Conservation (phyloP, 202 grass and related monocot species). For the Dendrocalamus latiflorus region DNA sequence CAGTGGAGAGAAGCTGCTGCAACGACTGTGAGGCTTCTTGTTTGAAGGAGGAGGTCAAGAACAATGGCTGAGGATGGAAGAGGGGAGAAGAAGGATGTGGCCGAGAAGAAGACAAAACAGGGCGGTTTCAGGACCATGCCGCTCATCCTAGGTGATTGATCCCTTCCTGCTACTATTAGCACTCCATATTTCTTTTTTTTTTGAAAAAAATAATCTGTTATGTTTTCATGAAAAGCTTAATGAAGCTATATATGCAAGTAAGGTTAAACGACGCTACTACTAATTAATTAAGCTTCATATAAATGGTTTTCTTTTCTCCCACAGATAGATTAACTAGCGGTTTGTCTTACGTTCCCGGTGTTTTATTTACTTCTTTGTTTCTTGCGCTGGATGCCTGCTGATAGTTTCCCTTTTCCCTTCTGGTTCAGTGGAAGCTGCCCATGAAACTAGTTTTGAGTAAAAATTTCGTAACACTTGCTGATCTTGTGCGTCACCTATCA, state of each 20-base stretch:
- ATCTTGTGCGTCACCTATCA: not conserved
- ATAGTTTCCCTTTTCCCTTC: not conserved
- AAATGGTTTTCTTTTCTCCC: not conserved
- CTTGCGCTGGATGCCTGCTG: not conserved
- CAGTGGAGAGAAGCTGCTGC: slow-evolving; percentile 12
- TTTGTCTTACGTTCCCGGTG: not conserved
- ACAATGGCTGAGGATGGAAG: slow-evolving; percentile 51
- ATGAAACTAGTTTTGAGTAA: not conserved
- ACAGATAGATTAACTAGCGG: not conserved
- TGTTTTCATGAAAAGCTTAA: not conserved
- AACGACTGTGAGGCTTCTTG: not conserved
- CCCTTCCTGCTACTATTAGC: not conserved
- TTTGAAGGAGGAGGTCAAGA: slow-evolving; percentile 5
- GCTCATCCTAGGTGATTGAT: slow-evolving; percentile 66
- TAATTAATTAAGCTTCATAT: not conserved
- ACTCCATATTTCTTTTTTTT: not conserved
- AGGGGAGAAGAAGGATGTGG: slow-evolving; percentile 7
- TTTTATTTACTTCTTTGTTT: not conserved
- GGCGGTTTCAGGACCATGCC: slow-evolving; percentile 87
- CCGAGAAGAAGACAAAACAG: slow-evolving; percentile 32
- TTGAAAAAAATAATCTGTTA: not conserved
- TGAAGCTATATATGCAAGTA: not conserved
- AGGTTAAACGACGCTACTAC: not conserved
- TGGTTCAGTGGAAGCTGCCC: not conserved
- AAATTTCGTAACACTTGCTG: not conserved